Percentiles rank a stretch among this genome's conserved stretches.
Evolutionary conservation across 2,329 filamentous ascomycete genomes (phyloP).

Genomic region (Biscogniauxia sp.): DNA sequence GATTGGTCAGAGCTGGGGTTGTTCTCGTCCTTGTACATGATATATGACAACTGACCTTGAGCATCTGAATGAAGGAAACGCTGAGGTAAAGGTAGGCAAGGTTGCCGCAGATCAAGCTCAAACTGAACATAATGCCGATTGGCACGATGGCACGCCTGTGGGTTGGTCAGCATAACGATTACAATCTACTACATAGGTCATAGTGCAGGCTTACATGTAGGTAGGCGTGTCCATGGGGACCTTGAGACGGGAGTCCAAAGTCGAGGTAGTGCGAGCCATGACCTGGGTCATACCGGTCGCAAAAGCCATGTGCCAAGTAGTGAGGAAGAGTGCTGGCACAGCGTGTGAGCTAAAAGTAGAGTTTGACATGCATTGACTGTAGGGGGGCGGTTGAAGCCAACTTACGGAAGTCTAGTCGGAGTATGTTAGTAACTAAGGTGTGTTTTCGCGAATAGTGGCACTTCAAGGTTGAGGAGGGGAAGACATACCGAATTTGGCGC

Average conservation of each 20-base stretch:
- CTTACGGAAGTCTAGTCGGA: constrained; percentile 24
- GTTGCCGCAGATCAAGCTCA: constrained; percentile 66
- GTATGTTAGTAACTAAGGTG: constrained; percentile 6
- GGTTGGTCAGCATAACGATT: constrained; percentile 2
- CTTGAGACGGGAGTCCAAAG: constrained; percentile 62
- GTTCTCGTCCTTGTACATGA: constrained; percentile 20
- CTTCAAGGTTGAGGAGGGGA: constrained; percentile 6
- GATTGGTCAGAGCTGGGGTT: constrained; percentile 1
- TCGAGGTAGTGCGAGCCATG: constrained; percentile 60
- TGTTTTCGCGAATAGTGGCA: background rate
- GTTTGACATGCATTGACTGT: background rate
- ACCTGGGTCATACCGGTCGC: constrained; percentile 65
- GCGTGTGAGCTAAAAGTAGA: constrained; percentile 3
- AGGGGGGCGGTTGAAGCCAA: background rate
- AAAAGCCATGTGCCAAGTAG: constrained; percentile 68
- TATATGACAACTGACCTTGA: constrained; percentile 44
- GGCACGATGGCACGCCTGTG: constrained; percentile 57
- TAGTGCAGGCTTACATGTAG: constrained; percentile 43
- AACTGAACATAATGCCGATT: constrained; percentile 65
- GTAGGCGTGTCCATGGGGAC: constrained; percentile 61
- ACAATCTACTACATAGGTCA: background rate
- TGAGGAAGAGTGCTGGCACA: constrained; percentile 53
- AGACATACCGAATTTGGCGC: constrained; percentile 68
- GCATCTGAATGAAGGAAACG: constrained; percentile 70
- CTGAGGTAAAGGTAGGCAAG: constrained; percentile 67